Base-by-base conservation (phyloP, 2,329 filamentous ascomycete species). In the Biscogniauxia mediterranea region DNA sequence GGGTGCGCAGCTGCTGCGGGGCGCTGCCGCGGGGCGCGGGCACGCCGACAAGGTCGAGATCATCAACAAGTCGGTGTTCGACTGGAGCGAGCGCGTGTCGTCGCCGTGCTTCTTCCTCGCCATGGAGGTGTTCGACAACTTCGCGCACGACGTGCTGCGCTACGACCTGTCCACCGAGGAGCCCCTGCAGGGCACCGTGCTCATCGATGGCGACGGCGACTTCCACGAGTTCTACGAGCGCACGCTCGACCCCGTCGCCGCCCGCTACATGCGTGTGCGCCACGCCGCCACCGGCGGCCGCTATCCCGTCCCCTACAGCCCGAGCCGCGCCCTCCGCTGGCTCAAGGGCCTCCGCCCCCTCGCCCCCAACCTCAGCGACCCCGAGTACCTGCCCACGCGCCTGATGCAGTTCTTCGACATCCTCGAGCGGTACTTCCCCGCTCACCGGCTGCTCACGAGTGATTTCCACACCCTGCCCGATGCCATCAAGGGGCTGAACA, bases 81-180 rank as follows among this genome's bases (percentile, higher is more conserved):
- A 97, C 76, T 99, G 95, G 94, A 81, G 89, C 66, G 85, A 86
- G 54, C 91, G 90, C 67, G 91, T 97, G n/a, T 89, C 92, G 8
- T 91, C 89, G 2, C 95, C 94, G 0, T 98, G 95, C 80, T 99
- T 96, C 82, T 98, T 99, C 81, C 85, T 99, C 51, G 95, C 94
- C 52, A 90, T 99, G 77, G 95, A 99, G 78, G 95, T 99, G 67
- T 97, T 97, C 72, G 95, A 99, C 81, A 99, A 99, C 79, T 98
- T 99, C 74, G 89, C 92, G 42, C 96, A 99, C 79, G 95, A 99
- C 78, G 85, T 89, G 61, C 87, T 99, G 64, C 93, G 96, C 65
- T 99, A 98, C 79, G 90, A 98, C 77, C 83, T 89, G 11, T 77
- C 82, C 62, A 96, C 93, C 11, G 91, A 92, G 74, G 81, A 89